Evolutionary conservation across 768 basidiomycete genomes (phyloP).

Genomic region (Fibroporia radiculosa): DNA sequence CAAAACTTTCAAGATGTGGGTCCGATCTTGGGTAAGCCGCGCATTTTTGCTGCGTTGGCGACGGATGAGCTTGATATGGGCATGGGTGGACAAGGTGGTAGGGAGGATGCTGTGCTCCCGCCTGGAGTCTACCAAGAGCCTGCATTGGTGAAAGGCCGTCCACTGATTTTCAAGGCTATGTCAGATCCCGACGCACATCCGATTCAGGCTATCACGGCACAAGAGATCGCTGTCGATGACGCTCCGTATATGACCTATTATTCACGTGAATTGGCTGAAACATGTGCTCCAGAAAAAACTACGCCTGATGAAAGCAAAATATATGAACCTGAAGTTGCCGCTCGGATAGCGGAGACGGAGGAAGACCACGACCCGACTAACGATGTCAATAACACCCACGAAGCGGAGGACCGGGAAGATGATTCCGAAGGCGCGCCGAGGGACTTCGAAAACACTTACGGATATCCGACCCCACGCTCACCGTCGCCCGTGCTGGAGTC

Average conservation of each 20-base stretch:
- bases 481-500: conserved; percentile 8
- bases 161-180: conserved; percentile 59
- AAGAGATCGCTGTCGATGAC: too few species aligned
- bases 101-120: background rate
- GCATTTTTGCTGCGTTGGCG: conserved; percentile 54
- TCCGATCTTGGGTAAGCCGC: conserved; percentile 40
- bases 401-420: background rate
- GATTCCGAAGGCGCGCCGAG: background rate
- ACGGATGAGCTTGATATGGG: background rate
- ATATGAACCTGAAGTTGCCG: too few species aligned
- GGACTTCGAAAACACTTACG: conserved; percentile 4
- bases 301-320: too few species aligned
- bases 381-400: background rate
- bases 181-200: too few species aligned
- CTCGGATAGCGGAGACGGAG: background rate
- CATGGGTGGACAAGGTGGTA: background rate
- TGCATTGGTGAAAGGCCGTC: conserved; percentile 33
- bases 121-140: conserved; percentile 1
- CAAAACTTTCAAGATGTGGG: background rate
- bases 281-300: background rate
- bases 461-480: conserved; percentile 16
- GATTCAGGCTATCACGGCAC: too few species aligned
- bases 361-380: background rate
- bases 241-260: too few species aligned
- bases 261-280: background rate